Evolutionary conservation across 352 stramenopile species (phyloP), one percentile per base, ranked within the genome.

Genomic region (Globisporangium nagaii): DNA sequence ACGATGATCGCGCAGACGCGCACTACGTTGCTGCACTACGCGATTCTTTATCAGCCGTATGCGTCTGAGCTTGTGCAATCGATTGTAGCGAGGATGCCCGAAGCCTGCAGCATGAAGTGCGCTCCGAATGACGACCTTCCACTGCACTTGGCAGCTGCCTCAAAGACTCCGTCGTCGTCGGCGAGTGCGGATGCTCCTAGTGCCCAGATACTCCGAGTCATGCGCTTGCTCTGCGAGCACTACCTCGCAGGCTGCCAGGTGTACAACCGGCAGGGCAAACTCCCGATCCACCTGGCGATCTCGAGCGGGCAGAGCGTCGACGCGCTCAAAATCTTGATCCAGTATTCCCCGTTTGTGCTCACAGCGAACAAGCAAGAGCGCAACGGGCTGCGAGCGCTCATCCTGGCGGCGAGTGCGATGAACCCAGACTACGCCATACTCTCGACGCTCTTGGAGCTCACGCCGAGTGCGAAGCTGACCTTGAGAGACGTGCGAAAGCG

Each of bases 11-110:
- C 28, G 13, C 58, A 42, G 2, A 84, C 67, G 8, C 51, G 56
- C 15, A 82, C 66, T 20, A 85, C 79, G 7, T 57, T 88, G 13
- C 51, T 90, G 27, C 80, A 88, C 19, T 90, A 85, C 28, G 63
- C 57, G 11, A 47, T 88, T 7, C 46, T 88, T 0, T 73, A 88
- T 50, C 65, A 78, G 6, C 54, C 66, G 6, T 27, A 47, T 15
- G 42, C 55, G n/a, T 57, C 58, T 0, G 34, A 28, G n/a, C 50
- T 84, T 20, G 36, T 85, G 0, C 54, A 65, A 12, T 34, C 64
- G 20, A 19, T 90, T 9, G 22, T 87, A 2, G 45, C 55, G 0
- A 36, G 36, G 5, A 67, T 75, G 54, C 70, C 75, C 3, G 49
- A 41, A 17, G 56, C 70, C 12, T 73, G 66, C 42, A 56, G 12